Conservation (phyloP, 2,329 filamentous ascomycete species). For the Ophiognomonia clavigignenti-juglandacearum region DNA sequence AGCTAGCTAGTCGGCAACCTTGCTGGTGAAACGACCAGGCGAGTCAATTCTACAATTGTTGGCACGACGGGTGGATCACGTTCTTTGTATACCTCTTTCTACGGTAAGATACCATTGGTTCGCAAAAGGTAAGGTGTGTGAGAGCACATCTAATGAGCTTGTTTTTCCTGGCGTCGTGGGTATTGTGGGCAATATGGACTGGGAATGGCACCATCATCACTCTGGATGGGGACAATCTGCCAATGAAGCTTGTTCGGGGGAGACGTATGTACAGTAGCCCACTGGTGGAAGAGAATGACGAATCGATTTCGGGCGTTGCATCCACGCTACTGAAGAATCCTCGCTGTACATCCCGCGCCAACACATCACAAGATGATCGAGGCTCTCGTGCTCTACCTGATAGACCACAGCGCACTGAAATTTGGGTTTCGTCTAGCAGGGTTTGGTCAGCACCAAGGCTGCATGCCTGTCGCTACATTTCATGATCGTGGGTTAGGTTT, state of each 20-base stretch:
- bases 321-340: no score
- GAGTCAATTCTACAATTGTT: not conserved
- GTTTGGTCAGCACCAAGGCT: no score
- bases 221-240: not conserved
- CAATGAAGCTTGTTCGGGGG: no score
- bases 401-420: no score
- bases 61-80: not conserved
- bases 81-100: conserved; percentile 1
- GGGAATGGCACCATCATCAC: conserved; percentile 8
- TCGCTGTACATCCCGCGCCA: no score
- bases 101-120: conserved; percentile 6
- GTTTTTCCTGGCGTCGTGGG: conserved; percentile 12
- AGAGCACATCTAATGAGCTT: not conserved
- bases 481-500: no score
- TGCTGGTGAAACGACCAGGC: not conserved
- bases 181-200: conserved; percentile 4
- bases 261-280: not conserved
- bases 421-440: no score
- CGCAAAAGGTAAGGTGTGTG: not conserved
- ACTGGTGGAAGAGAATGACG: not conserved
- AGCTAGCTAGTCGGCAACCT: not conserved
- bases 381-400: no score
- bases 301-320: not conserved
- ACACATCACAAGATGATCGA: no score
- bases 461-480: no score